Evolutionary conservation across 2,329 filamentous ascomycete species (phyloP).

Genomic region (Fusarium sp.): DNA sequence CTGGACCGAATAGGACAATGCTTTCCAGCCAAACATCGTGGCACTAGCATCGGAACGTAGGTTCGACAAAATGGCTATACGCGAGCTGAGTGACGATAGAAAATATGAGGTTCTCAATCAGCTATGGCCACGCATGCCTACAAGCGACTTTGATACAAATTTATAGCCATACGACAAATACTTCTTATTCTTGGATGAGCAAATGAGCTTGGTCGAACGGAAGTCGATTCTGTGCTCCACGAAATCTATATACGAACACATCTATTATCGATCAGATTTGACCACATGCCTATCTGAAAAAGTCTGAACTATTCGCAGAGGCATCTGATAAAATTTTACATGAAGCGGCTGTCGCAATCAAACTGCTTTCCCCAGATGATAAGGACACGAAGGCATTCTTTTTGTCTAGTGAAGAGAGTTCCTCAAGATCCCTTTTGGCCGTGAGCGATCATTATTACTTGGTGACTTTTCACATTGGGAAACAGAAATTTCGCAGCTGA

Average conservation of each 20-base stretch:
- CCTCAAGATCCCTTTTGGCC: not conserved
- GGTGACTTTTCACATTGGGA: not conserved
- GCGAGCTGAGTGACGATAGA: fast-evolving
- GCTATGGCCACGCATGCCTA: not conserved
- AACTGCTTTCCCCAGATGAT: not conserved
- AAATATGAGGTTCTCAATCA: not conserved
- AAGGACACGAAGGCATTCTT: not conserved
- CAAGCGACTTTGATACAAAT: not conserved
- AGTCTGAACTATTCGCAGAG: not conserved
- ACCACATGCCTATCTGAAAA: not conserved
- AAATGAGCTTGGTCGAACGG: not conserved
- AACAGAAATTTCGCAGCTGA: not conserved
- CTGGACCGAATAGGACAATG: too few species aligned
- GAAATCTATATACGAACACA: not conserved
- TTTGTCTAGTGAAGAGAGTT: not conserved
- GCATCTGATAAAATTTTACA: fast-evolving
- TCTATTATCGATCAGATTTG: not conserved
- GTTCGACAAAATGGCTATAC: not conserved
- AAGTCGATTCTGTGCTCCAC: not conserved
- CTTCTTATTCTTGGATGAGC: not conserved
- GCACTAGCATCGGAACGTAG: not conserved
- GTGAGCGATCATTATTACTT: not conserved
- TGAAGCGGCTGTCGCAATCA: not conserved
- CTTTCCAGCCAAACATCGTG: not conserved
- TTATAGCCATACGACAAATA: not conserved